phyloP scores from a whole-genome alignment of 1,284 basidiomycete genomes.

The Pisolithus thermaeus region DNA sequence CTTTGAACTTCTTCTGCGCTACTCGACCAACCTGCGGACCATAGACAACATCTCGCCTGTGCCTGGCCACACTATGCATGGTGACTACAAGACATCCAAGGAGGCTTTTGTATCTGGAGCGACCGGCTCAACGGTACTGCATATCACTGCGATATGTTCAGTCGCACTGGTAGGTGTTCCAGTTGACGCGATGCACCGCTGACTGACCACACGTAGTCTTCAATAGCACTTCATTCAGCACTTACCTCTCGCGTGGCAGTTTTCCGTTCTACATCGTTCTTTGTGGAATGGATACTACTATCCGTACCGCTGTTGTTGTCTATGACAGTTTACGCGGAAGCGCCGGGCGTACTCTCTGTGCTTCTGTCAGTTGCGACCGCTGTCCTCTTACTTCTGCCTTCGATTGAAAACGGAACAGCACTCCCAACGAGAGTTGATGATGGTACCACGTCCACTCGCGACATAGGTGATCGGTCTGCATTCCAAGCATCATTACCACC shows the following conservation, averaged over 20 bases:
- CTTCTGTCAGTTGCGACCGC: slow-evolving; percentile 43
- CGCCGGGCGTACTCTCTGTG: slow-evolving; percentile 49
- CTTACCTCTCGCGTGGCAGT: slow-evolving; percentile 43
- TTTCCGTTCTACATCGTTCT: slow-evolving; percentile 34
- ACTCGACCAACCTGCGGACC: not conserved
- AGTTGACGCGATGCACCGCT: not conserved
- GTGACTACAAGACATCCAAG: slow-evolving; percentile 74
- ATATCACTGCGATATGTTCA: slow-evolving; percentile 71
- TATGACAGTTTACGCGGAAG: slow-evolving; percentile 69
- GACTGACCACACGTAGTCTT: slow-evolving; percentile 44
- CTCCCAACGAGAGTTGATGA: slow-evolving; percentile 40
- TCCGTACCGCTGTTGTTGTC: slow-evolving; percentile 74
- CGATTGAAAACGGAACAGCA: slow-evolving; percentile 40
- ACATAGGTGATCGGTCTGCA: slow-evolving; percentile 2
- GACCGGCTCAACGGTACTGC: slow-evolving; percentile 69
- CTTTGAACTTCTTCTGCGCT: too few species aligned
- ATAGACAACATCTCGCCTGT: not conserved
- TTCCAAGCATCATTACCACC: slow-evolving; percentile 28
- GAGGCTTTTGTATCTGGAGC: slow-evolving; percentile 83
- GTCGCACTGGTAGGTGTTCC: slow-evolving; percentile 64
- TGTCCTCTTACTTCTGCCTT: slow-evolving; percentile 38
- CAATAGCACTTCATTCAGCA: slow-evolving; percentile 64
- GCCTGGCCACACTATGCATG: slow-evolving; percentile 12
- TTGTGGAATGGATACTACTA: slow-evolving; percentile 60
- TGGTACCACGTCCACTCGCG: slow-evolving; percentile 14